These are phyloP conservation scores for Candida piceae DNA, from an alignment of 805 yeast genomes.

Conservation along the genomic window DNA sequence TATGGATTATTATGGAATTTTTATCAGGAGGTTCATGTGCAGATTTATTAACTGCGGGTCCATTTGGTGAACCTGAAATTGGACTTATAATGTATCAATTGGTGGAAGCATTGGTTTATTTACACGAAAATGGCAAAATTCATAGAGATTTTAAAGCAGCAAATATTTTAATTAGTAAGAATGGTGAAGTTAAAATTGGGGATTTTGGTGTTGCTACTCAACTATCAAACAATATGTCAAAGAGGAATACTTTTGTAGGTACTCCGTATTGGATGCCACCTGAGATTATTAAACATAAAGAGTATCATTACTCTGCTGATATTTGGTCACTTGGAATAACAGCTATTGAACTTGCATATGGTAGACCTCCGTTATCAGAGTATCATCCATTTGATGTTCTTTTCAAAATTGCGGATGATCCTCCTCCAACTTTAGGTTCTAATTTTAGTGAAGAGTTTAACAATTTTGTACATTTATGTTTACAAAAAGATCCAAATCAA, in stretches of 20 bases:
- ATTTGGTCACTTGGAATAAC: conserved; percentile 81
- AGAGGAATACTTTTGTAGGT: conserved; percentile 50
- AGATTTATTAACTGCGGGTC: conserved; percentile 57
- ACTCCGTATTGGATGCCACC: conserved; percentile 68
- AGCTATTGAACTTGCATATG: conserved; percentile 64
- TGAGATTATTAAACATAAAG: conserved; percentile 48
- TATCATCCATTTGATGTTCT: conserved; percentile 53
- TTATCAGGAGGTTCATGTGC: conserved; percentile 75
- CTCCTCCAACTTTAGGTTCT: conserved; percentile 39
- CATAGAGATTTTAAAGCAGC: conserved; percentile 96
- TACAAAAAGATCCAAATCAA: conserved; percentile 60
- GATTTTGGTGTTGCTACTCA: conserved; percentile 96
- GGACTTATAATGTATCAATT: conserved; percentile 51
- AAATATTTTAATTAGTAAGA: conserved; percentile 64
- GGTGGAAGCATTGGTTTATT: conserved; percentile 54
- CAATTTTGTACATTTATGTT: conserved; percentile 64
- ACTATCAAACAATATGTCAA: conserved; percentile 48
- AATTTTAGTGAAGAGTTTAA: conserved; percentile 41
- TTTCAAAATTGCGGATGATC: conserved; percentile 43
- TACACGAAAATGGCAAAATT: conserved; percentile 70
- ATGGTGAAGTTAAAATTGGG: conserved; percentile 80
- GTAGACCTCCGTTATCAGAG: conserved; percentile 64
- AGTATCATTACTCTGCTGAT: conserved; percentile 67
- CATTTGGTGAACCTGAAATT: conserved; percentile 51
- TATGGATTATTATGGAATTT: conserved; percentile 80